Evolutionary conservation across 176 grass and related monocot species (phyloP).

Genomic region (Musa acuminata): DNA sequence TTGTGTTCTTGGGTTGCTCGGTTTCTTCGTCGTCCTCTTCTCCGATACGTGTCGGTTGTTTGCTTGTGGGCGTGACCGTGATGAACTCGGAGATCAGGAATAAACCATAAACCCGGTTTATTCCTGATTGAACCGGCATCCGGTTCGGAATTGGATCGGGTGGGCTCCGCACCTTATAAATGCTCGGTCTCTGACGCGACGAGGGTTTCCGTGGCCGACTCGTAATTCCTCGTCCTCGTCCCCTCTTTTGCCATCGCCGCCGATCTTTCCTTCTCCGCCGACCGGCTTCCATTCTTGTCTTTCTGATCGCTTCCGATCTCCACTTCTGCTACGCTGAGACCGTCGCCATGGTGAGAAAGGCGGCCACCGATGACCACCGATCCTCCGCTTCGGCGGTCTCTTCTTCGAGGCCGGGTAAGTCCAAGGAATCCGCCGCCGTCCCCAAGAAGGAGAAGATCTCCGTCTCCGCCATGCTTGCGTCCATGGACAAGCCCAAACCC

Average conservation of each 20-base stretch:
- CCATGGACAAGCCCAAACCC: constrained; percentile 54
- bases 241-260: neutral
- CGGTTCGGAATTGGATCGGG: no score
- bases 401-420: neutral
- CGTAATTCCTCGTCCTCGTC: neutral
- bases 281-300: neutral
- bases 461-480: constrained; percentile 86
- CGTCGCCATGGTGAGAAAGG: constrained; percentile 59
- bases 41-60: no score
- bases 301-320: neutral
- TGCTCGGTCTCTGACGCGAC: no score
- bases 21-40: no score
- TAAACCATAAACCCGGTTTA: no score
- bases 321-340: neutral
- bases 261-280: neutral
- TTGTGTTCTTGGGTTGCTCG: no score
- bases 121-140: no score
- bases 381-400: neutral
- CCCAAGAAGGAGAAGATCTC: constrained; percentile 57
- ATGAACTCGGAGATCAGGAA: no score
- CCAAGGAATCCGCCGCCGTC: constrained; percentile 19
- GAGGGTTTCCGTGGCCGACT: neutral
- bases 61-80: no score
- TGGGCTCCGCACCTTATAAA: no score
- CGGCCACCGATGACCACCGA: constrained; percentile 16